These are phyloP conservation scores for Coemansia javaensis DNA, from an alignment of 192 early-diverging fungal genomes.

Conservation along the genomic window DNA sequence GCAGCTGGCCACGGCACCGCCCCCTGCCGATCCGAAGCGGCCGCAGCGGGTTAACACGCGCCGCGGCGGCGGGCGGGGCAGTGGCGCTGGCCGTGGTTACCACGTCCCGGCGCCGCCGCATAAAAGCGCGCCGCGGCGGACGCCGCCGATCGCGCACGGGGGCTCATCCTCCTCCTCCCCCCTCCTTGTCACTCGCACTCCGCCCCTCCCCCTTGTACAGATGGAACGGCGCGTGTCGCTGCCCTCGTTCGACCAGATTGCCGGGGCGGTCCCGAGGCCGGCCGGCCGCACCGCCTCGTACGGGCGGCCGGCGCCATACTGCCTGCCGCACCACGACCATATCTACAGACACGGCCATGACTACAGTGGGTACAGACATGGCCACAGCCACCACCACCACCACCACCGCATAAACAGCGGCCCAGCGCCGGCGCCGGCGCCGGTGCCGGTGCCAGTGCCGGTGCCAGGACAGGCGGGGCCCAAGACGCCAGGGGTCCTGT, in stretches of 20 bases:
- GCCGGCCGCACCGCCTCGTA: constrained; percentile 26
- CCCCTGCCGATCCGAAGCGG: constrained; percentile 15
- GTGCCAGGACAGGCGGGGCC: background rate
- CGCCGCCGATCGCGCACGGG: too few species aligned
- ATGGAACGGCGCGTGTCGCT: constrained; percentile 44
- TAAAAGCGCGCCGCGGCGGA: too few species aligned
- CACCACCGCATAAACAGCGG: background rate
- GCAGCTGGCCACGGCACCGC: background rate
- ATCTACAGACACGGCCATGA: too few species aligned
- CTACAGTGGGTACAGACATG: too few species aligned
- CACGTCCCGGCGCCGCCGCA: too few species aligned
- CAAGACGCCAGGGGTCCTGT: constrained; percentile 4
- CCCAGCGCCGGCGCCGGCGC: background rate
- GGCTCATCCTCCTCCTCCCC: too few species aligned
- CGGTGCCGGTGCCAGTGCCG: background rate
- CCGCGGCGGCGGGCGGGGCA: too few species aligned
- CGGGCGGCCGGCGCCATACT: background rate
- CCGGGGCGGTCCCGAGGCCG: constrained; percentile 28
- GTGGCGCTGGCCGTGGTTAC: background rate
- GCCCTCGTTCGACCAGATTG: constrained; percentile 42
- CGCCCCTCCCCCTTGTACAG: background rate
- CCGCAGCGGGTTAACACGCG: too few species aligned
- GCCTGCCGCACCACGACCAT: background rate
- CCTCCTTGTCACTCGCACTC: background rate
- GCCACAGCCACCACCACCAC: background rate